Evolutionary conservation across 2,329 filamentous ascomycete genomes (phyloP).

Genomic region (Aspergillus floridensis): DNA sequence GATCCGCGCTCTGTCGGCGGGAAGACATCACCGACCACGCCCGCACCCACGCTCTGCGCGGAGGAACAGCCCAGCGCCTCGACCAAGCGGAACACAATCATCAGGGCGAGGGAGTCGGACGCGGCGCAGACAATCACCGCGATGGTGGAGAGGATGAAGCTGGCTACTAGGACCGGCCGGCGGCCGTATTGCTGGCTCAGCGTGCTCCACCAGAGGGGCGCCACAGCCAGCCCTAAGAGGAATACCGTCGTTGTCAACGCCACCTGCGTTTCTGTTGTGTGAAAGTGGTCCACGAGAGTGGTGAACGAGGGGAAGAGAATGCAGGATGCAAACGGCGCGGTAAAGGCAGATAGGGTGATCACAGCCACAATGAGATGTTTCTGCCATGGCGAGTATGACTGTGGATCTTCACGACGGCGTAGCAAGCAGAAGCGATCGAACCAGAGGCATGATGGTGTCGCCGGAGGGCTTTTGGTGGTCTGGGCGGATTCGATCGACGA

Average conservation of each 20-base stretch:
- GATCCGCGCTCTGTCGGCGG: neutral
- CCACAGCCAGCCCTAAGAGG: neutral
- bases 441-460: neutral
- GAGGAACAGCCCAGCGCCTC: neutral
- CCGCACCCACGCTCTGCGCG: too few relatives aligned
- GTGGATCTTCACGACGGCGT: neutral
- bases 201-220: neutral
- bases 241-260: neutral
- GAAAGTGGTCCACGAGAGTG: neutral
- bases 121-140: neutral
- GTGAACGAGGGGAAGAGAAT: slow-evolving; percentile 1
- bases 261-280: neutral
- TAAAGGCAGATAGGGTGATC: neutral
- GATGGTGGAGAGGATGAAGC: neutral
- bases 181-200: neutral
- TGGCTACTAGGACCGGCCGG: neutral
- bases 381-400: neutral
- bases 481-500: neutral
- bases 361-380: neutral
- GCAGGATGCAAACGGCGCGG: neutral
- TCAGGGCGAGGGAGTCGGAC: neutral
- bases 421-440: too few relatives aligned
- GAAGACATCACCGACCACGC: too few relatives aligned
- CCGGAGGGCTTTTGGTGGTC: neutral
- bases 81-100: neutral